These are phyloP conservation scores for Arabis alpina DNA, from an alignment of 345 rosid species.

Conservation along the genomic window DNA sequence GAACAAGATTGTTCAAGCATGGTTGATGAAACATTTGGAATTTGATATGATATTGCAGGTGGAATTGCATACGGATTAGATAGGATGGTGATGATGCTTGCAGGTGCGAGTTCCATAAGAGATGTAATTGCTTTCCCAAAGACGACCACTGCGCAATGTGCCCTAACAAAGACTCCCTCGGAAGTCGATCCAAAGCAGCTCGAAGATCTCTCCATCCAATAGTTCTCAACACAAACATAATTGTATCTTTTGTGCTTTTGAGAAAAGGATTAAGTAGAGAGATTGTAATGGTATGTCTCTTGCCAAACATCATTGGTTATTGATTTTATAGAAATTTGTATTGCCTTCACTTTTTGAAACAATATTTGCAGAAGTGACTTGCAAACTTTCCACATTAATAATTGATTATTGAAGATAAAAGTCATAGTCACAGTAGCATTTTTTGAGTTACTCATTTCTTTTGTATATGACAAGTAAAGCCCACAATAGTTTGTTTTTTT, in stretches of 20 bases:
- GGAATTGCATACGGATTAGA: constrained; percentile 95
- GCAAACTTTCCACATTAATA: not conserved
- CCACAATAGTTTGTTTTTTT: too few relatives aligned
- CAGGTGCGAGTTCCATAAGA: constrained; percentile 74
- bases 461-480: too few relatives aligned
- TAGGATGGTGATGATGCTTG: constrained; percentile 90
- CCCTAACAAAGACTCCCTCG: constrained; percentile 85
- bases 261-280: constrained; percentile 1
- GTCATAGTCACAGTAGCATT: not conserved
- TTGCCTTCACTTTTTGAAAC: constrained; percentile 21
- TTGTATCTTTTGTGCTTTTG: constrained; percentile 2
- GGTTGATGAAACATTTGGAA: constrained; percentile 14
- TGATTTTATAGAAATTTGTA: constrained; percentile 13
- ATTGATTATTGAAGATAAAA: not conserved
- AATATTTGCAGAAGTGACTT: constrained; percentile 13
- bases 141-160: constrained; percentile 95
- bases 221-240: constrained; percentile 29
- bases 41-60: constrained; percentile 52
- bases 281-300: constrained; percentile 26
- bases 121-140: constrained; percentile 98
- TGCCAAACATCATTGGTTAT: constrained; percentile 31
- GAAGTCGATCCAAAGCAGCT: constrained; percentile 92
- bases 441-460: not conserved
- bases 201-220: constrained; percentile 63
- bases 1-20: constrained; percentile 29